phyloP scores from a whole-genome alignment of 2,329 filamentous ascomycete genomes.

The Metarhizium anisopliae region DNA sequence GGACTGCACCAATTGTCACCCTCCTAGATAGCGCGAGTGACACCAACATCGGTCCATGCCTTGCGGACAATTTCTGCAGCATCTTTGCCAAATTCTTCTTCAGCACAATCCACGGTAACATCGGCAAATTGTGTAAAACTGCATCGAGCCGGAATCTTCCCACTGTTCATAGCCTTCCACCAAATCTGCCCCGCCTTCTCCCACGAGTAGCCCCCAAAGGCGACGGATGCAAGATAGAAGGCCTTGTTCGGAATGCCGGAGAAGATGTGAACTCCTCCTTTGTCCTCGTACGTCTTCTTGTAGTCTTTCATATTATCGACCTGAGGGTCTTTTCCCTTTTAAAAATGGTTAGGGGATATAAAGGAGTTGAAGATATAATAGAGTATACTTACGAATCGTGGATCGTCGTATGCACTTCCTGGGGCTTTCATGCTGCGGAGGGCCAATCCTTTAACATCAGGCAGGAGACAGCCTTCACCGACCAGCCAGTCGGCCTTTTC shows the following conservation, averaged over 20 bases:
- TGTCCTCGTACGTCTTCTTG: slow-evolving; percentile 31
- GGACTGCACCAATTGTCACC: slow-evolving; percentile 5
- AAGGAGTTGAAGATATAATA: neutral
- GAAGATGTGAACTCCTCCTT: slow-evolving; percentile 45
- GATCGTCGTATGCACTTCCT: slow-evolving; percentile 43
- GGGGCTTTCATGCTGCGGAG: slow-evolving; percentile 46
- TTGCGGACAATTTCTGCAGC: slow-evolving; percentile 34
- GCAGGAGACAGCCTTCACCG: slow-evolving; percentile 42
- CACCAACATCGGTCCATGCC: slow-evolving; percentile 40
- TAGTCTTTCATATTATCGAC: slow-evolving; percentile 37
- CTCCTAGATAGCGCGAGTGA: slow-evolving; percentile 17
- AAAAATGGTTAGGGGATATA: neutral
- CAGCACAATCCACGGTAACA: slow-evolving; percentile 35
- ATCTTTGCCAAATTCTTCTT: slow-evolving; percentile 31
- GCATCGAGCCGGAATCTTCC: slow-evolving; percentile 29
- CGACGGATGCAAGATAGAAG: slow-evolving; percentile 39
- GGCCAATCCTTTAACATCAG: slow-evolving; percentile 40
- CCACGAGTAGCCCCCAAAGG: slow-evolving; percentile 44
- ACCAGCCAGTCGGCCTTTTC: slow-evolving; percentile 45
- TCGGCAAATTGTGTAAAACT: slow-evolving; percentile 41
- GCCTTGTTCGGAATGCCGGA: slow-evolving; percentile 50
- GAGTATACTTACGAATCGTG: slow-evolving; percentile 32
- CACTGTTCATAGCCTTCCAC: slow-evolving; percentile 40
- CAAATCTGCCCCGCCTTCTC: slow-evolving; percentile 44
- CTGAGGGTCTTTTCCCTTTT: slow-evolving; percentile 43